These are phyloP conservation scores for Acarospora socialis DNA, from an alignment of 2,329 filamentous ascomycete species.

Conservation along the genomic window DNA sequence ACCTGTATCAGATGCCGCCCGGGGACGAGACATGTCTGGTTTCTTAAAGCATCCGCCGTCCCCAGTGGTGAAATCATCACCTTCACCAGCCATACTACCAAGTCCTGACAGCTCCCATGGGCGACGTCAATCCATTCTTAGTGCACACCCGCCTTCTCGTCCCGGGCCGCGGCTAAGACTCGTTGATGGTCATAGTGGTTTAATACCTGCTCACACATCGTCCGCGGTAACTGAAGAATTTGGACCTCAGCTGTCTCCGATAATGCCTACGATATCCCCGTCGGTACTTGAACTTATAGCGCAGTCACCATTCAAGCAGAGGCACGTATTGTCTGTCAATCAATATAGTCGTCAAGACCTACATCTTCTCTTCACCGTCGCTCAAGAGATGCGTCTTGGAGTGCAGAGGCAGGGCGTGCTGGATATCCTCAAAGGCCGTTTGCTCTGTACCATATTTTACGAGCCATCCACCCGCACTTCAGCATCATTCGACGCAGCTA, in stretches of 20 bases:
- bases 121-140: slow-evolving; percentile 13
- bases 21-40: slow-evolving; percentile 63
- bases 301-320: slow-evolving; percentile 73
- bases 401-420: slow-evolving; percentile 86
- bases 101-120: slow-evolving; percentile 25
- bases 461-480: slow-evolving; percentile 95
- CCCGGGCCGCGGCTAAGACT: slow-evolving; percentile 7
- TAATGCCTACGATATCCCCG: slow-evolving; percentile 32
- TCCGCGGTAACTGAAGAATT: slow-evolving; percentile 20
- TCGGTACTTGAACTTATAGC: slow-evolving; percentile 60
- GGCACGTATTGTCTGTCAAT: slow-evolving; percentile 81
- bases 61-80: slow-evolving; percentile 27
- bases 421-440: slow-evolving; percentile 68
- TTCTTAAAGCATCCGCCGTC: slow-evolving; percentile 40
- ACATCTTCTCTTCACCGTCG: slow-evolving; percentile 87
- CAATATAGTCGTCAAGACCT: slow-evolving; percentile 80
- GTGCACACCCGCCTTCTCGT: slow-evolving; percentile 9
- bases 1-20: slow-evolving; percentile 39
- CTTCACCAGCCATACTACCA: slow-evolving; percentile 25
- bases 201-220: slow-evolving; percentile 8
- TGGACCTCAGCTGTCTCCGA: slow-evolving; percentile 24
- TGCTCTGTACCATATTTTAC: slow-evolving; percentile 90
- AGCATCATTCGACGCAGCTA: slow-evolving; percentile 89
- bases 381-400: slow-evolving; percentile 91
- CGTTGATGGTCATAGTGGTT: slow-evolving; percentile 5